phyloP scores from a whole-genome alignment of 2,329 filamentous ascomycete species.

The Pezizomycotina sp. region DNA sequence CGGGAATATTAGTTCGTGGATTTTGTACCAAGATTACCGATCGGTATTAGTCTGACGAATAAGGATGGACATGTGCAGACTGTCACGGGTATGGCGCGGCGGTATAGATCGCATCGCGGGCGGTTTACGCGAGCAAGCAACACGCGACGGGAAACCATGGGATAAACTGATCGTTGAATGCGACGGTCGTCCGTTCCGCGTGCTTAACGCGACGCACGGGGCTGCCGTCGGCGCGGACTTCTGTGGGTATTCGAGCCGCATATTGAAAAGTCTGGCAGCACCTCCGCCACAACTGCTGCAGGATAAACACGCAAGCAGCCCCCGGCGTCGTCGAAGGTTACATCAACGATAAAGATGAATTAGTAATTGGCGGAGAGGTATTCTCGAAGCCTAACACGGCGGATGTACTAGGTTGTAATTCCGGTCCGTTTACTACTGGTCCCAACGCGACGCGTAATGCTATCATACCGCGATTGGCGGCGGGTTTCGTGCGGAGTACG shows the following conservation, averaged over 20 bases:
- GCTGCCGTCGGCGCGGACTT: conserved; percentile 31
- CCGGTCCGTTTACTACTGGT: conserved; percentile 38
- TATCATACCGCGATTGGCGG: conserved; percentile 47
- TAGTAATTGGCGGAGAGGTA: conserved; percentile 32
- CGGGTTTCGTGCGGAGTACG: conserved; percentile 59
- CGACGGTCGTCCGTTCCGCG: conserved; percentile 28
- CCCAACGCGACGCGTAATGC: conserved; percentile 28
- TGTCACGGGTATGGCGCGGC: conserved; percentile 42
- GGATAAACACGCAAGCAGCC: conserved; percentile 48
- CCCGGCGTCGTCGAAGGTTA: conserved; percentile 39
- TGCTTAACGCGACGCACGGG: conserved; percentile 32
- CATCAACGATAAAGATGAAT: conserved; percentile 32
- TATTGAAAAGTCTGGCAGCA: conserved; percentile 33
- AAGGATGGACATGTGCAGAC: conserved; percentile 33
- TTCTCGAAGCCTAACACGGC: conserved; percentile 42
- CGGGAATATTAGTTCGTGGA: conserved; percentile 58
- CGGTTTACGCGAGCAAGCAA: conserved; percentile 39
- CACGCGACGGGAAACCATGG: conserved; percentile 44
- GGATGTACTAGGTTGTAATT: conserved; percentile 52
- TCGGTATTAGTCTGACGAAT: conserved; percentile 38
- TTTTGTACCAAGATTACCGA: conserved; percentile 49
- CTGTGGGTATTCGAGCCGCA: conserved; percentile 34
- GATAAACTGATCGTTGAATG: conserved; percentile 39
- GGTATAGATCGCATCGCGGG: conserved; percentile 41
- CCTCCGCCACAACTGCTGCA: conserved; percentile 32